Percentiles rank a stretch among this genome's conserved stretches.
These are phyloP conservation scores for Monosporascus cannonballus DNA, from an alignment of 2,329 filamentous ascomycete genomes.

Conservation along the genomic window DNA sequence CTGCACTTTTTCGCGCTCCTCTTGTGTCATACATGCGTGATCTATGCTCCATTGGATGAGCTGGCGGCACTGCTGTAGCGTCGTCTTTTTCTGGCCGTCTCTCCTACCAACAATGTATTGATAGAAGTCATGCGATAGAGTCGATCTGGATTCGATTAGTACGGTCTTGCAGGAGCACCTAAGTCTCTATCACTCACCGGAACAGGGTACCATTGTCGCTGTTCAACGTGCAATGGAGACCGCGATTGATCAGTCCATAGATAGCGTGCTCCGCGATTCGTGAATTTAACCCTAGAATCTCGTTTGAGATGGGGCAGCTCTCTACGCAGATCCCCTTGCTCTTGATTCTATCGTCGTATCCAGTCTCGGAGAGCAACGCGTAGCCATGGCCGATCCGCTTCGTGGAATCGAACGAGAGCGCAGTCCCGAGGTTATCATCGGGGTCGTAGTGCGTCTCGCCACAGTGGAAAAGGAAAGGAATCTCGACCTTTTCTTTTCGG, in stretches of 20 bases:
- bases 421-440: slow-evolving; percentile 64
- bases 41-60: slow-evolving; percentile 57
- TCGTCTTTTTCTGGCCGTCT: slow-evolving; percentile 60
- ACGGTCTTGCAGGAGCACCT: not conserved
- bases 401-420: slow-evolving; percentile 52
- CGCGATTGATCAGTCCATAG: slow-evolving; percentile 63
- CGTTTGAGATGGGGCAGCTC: slow-evolving; percentile 72
- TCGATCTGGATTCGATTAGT: slow-evolving; percentile 43
- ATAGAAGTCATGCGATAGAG: slow-evolving; percentile 71
- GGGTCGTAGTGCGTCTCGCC: slow-evolving; percentile 66
- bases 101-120: slow-evolving; percentile 65
- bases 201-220: slow-evolving; percentile 73
- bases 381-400: slow-evolving; percentile 72
- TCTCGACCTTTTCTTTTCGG: slow-evolving; percentile 38
- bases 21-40: slow-evolving; percentile 46
- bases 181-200: slow-evolving; percentile 37
- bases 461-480: slow-evolving; percentile 72
- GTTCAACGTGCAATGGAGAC: slow-evolving; percentile 67
- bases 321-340: slow-evolving; percentile 63
- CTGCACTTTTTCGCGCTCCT: slow-evolving; percentile 32
- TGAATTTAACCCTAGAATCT: slow-evolving; percentile 64
- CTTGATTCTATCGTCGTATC: slow-evolving; percentile 61
- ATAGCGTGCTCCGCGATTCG: slow-evolving; percentile 60
- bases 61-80: slow-evolving; percentile 65
- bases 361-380: slow-evolving; percentile 58